These are phyloP conservation scores for Epithele typhae DNA, from an alignment of 768 basidiomycete species.

Conservation along the genomic window DNA sequence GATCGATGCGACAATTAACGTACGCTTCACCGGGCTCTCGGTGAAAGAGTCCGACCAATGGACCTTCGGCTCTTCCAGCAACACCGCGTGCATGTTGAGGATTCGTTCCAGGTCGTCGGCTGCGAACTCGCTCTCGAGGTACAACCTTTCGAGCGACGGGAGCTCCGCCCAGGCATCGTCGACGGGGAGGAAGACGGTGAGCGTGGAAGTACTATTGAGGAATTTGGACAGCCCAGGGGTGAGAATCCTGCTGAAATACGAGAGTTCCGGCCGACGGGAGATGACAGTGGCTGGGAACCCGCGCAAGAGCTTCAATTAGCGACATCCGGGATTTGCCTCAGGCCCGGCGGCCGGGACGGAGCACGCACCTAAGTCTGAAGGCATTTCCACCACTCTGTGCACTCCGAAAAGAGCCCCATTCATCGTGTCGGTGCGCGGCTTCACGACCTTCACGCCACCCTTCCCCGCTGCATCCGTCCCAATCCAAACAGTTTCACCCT, in stretches of 20 bases:
- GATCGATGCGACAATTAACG: slow-evolving; percentile 22
- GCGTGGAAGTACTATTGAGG: slow-evolving; percentile 62
- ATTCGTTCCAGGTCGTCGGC: slow-evolving; percentile 75
- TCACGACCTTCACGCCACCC: slow-evolving; percentile 67
- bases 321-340: neutral
- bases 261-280: slow-evolving; percentile 52
- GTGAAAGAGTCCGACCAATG: slow-evolving; percentile 64
- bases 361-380: slow-evolving; percentile 65
- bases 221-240: slow-evolving; percentile 51
- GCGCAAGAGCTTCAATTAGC: neutral
- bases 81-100: slow-evolving; percentile 71
- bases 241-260: slow-evolving; percentile 73
- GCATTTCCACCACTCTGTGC: slow-evolving; percentile 67
- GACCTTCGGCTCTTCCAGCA: slow-evolving; percentile 43
- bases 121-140: slow-evolving; percentile 87
- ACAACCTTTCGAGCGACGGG: slow-evolving; percentile 73
- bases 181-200: slow-evolving; percentile 88
- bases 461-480: slow-evolving; percentile 78
- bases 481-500: slow-evolving; percentile 47
- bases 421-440: slow-evolving; percentile 48
- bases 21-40: slow-evolving; percentile 44
- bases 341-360: neutral
- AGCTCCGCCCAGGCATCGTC: slow-evolving; percentile 81
- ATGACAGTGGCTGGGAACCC: slow-evolving; percentile 51
- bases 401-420: slow-evolving; percentile 83